These are phyloP conservation scores for Cercospora nicotianae DNA, from an alignment of 2,329 filamentous ascomycete species.

Conservation along the genomic window DNA sequence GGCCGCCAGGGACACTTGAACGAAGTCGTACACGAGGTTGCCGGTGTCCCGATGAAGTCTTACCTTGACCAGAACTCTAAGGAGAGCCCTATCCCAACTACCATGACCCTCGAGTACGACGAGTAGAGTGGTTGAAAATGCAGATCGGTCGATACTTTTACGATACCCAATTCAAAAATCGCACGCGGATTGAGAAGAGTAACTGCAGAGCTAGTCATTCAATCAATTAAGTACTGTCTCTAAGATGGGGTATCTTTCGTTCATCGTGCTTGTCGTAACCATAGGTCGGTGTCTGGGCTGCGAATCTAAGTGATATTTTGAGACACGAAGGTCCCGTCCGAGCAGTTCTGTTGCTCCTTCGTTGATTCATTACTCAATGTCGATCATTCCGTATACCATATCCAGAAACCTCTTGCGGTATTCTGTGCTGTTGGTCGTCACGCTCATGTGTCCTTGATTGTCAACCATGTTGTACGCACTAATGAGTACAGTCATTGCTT, in stretches of 20 bases:
- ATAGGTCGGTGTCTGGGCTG: neutral
- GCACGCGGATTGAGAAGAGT: neutral
- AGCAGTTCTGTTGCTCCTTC: neutral
- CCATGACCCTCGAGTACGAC: slow-evolving; percentile 47
- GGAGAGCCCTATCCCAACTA: slow-evolving; percentile 50
- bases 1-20: slow-evolving; percentile 45
- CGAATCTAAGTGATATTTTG: neutral
- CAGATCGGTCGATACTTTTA: neutral
- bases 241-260: neutral
- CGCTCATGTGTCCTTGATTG: slow-evolving; percentile 69
- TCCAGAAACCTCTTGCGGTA: slow-evolving; percentile 60
- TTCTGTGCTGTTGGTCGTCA: slow-evolving; percentile 68
- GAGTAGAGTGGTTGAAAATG: slow-evolving; percentile 15
- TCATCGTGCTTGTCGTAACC: neutral
- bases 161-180: neutral
- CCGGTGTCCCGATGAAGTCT: slow-evolving; percentile 50
- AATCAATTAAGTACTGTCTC: neutral
- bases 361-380: slow-evolving; percentile 27
- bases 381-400: slow-evolving; percentile 53
- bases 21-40: slow-evolving; percentile 48
- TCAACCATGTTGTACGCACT: slow-evolving; percentile 57
- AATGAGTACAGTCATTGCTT: slow-evolving; percentile 65
- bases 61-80: slow-evolving; percentile 52
- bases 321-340: neutral
- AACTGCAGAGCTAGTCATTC: neutral